Evolutionary conservation across 768 basidiomycete species (phyloP).

Genomic region (Kwoniella bestiolae): DNA sequence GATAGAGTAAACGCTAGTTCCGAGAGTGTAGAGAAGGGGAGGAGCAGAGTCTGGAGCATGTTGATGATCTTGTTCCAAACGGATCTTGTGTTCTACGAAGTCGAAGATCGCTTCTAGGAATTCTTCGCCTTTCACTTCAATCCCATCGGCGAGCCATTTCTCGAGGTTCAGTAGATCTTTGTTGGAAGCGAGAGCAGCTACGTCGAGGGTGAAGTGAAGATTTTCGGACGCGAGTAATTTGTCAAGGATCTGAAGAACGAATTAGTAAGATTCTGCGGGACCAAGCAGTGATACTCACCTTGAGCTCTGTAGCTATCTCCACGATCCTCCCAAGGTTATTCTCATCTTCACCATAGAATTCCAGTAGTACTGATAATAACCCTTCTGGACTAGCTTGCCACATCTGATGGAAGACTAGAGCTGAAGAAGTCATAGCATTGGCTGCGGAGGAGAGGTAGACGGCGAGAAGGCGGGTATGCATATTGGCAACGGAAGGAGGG

Average conservation of each 20-base stretch:
- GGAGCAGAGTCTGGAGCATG: constrained; percentile 65
- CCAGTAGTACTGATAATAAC: constrained; percentile 82
- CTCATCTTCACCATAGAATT: constrained; percentile 89
- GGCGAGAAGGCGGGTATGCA: constrained; percentile 78
- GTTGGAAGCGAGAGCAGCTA: constrained; percentile 89
- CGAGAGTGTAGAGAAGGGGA: constrained; percentile 35
- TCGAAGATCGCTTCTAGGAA: constrained; percentile 85
- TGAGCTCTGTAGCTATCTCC: constrained; percentile 92
- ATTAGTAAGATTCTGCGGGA: constrained; percentile 1
- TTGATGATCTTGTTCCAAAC: constrained; percentile 77
- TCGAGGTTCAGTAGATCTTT: constrained; percentile 93
- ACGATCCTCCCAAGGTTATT: constrained; percentile 92
- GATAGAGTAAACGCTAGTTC: constrained; percentile 70
- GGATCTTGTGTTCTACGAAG: constrained; percentile 91
- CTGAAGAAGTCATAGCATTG: constrained; percentile 89
- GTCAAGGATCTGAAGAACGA: constrained; percentile 70
- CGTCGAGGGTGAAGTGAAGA: constrained; percentile 87
- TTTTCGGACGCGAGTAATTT: constrained; percentile 87
- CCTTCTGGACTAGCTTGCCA: constrained; percentile 89
- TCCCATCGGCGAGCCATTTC: constrained; percentile 92
- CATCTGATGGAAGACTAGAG: constrained; percentile 94
- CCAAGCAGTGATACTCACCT: constrained; percentile 63
- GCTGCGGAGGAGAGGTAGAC: constrained; percentile 69
- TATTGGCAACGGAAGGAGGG: constrained; percentile 85
- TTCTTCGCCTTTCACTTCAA: constrained; percentile 76